These are phyloP conservation scores for Ceratobasidium papillatum DNA, from an alignment of 1,284 basidiomycete genomes.

Conservation along the genomic window DNA sequence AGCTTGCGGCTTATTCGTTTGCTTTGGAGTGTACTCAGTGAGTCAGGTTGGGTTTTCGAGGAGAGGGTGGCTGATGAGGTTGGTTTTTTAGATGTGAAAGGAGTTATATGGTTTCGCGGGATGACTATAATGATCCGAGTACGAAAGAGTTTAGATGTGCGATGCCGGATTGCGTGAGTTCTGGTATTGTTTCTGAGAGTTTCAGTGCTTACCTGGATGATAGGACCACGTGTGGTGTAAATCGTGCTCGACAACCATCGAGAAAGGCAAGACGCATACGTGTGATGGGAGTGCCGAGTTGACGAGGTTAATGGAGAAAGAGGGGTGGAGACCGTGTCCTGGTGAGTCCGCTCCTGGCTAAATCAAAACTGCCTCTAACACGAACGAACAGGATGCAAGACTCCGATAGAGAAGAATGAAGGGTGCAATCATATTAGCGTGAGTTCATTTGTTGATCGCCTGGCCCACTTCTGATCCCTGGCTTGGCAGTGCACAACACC, in stretches of 20 bases:
- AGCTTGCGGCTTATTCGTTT: slow-evolving; percentile 62
- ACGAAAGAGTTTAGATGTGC: slow-evolving; percentile 41
- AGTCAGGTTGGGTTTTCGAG: slow-evolving; percentile 43
- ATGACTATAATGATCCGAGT: slow-evolving; percentile 33
- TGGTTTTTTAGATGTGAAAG: slow-evolving; percentile 4
- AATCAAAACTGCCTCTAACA: neutral
- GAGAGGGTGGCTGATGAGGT: neutral
- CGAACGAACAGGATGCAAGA: slow-evolving; percentile 33
- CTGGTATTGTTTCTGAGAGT: neutral
- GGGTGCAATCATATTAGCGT: slow-evolving; percentile 45
- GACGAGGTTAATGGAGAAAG: slow-evolving; percentile 35
- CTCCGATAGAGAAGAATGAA: slow-evolving; percentile 39
- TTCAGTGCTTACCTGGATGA: neutral
- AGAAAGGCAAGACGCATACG: slow-evolving; percentile 38
- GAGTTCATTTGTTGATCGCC: neutral
- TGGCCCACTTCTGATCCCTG: neutral
- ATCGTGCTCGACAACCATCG: slow-evolving; percentile 40
- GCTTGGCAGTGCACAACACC: slow-evolving; percentile 38
- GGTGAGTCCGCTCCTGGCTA: neutral
- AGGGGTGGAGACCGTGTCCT: slow-evolving; percentile 43
- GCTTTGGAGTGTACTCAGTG: slow-evolving; percentile 63
- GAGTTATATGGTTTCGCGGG: slow-evolving; percentile 36
- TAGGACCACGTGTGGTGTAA: slow-evolving; percentile 42
- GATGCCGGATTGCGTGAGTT: slow-evolving; percentile 39
- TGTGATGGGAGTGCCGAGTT: slow-evolving; percentile 43